Evolutionary conservation across 1,284 basidiomycete genomes (phyloP).

Genomic region (Mycosarcoma maydis): DNA sequence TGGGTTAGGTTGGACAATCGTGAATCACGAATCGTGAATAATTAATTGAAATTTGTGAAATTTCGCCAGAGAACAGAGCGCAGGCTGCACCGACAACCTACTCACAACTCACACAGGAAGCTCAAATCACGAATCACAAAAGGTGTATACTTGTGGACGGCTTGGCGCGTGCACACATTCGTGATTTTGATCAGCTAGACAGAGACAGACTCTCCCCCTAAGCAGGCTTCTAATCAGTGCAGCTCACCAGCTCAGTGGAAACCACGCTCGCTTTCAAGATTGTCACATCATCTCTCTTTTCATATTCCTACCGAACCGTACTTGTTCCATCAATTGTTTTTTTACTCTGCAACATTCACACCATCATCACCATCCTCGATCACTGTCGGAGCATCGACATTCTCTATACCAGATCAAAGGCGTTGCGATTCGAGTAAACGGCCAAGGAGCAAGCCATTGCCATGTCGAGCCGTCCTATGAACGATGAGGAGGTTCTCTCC

Average conservation of each 20-base stretch:
- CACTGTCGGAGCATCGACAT: too few relatives aligned
- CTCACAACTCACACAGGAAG: too few relatives aligned
- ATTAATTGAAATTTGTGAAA: too few relatives aligned
- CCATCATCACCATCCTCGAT: not conserved
- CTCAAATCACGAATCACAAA: too few relatives aligned
- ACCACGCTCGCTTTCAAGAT: not conserved
- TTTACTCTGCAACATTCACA: not conserved
- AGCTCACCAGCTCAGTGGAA: not conserved
- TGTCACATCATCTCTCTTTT: not conserved
- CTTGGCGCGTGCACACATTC: conserved; percentile 34
- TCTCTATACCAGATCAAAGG: not conserved
- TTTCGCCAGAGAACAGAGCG: not conserved
- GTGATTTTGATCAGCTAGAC: not conserved
- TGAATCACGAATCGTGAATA: too few relatives aligned
- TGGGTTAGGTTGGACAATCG: too few relatives aligned
- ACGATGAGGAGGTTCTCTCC: conserved; percentile 92
- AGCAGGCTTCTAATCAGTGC: conserved; percentile 1
- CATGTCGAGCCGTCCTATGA: conserved; percentile 74
- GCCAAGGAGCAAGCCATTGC: not conserved
- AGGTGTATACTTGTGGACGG: not conserved
- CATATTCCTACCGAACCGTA: too few relatives aligned
- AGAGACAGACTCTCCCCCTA: conserved; percentile 13
- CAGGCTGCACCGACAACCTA: too few relatives aligned
- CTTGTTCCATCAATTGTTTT: too few relatives aligned
- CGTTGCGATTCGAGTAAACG: not conserved